phyloP scores from a whole-genome alignment of 2,329 filamentous ascomycete species.

The Pseudopyrenochaeta lycopersici region DNA sequence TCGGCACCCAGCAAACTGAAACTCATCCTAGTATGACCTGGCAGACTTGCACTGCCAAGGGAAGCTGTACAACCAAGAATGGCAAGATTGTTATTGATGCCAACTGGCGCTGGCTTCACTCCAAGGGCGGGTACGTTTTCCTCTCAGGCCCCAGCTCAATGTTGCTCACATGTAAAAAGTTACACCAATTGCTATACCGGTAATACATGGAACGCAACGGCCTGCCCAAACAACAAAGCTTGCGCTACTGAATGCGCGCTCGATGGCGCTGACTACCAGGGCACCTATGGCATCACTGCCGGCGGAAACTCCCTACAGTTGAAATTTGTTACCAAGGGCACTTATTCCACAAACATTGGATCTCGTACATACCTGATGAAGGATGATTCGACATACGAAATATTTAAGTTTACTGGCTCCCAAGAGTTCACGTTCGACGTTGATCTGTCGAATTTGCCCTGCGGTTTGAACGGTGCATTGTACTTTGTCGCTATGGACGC shows the following conservation, averaged over 20 bases:
- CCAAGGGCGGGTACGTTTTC: constrained; percentile 35
- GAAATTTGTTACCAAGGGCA: constrained; percentile 63
- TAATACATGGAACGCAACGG: constrained; percentile 50
- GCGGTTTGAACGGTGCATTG: constrained; percentile 70
- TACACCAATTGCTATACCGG: constrained; percentile 53
- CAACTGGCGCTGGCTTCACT: constrained; percentile 61
- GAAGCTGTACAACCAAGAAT: constrained; percentile 44
- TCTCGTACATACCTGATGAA: constrained; percentile 50
- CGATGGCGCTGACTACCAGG: constrained; percentile 51
- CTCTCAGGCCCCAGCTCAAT: not conserved
- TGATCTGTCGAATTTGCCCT: constrained; percentile 68
- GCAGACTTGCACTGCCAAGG: constrained; percentile 48
- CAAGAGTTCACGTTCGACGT: constrained; percentile 58
- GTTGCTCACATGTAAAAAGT: constrained; percentile 10
- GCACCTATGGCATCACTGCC: constrained; percentile 59
- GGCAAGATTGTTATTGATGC: constrained; percentile 52
- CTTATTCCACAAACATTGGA: constrained; percentile 51
- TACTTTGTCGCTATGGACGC: constrained; percentile 66
- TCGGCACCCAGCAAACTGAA: constrained; percentile 49
- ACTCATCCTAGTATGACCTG: constrained; percentile 51
- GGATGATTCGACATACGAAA: constrained; percentile 43
- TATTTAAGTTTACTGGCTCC: constrained; percentile 48
- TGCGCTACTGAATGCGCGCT: constrained; percentile 49
- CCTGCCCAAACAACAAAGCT: constrained; percentile 46
- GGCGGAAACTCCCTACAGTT: constrained; percentile 62